phyloP scores from a whole-genome alignment of 352 stramenopile species.

The Peronospora tabacina region DNA sequence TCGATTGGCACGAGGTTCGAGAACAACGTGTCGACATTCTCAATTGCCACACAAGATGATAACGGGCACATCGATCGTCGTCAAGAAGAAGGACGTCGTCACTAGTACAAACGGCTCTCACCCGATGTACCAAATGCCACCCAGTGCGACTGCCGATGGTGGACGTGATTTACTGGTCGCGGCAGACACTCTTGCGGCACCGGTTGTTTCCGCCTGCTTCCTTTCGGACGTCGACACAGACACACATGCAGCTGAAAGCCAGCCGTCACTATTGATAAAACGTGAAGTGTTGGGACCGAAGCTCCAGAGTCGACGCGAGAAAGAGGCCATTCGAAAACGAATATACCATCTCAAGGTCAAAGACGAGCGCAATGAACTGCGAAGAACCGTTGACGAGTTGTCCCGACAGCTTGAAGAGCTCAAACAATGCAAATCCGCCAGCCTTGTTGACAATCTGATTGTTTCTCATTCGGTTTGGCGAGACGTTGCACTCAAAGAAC shows the following conservation, averaged over 20 bases:
- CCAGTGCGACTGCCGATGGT: neutral
- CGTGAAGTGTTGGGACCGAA: neutral
- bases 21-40: neutral
- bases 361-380: constrained; percentile 8
- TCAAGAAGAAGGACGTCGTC: neutral
- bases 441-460: neutral
- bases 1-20: neutral
- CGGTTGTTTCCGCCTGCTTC: neutral
- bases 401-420: constrained; percentile 6
- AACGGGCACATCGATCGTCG: neutral
- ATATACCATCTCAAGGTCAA: constrained; percentile 14
- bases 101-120: neutral
- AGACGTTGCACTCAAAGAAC: constrained; percentile 6
- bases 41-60: neutral
- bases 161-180: neutral
- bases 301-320: constrained; percentile 7
- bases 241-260: neutral
- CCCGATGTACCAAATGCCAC: neutral
- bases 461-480: constrained; percentile 1
- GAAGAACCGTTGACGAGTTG: constrained; percentile 9
- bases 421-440: constrained; percentile 1
- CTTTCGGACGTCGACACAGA: neutral
- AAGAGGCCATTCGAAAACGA: constrained; percentile 12
- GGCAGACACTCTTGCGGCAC: neutral
- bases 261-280: neutral